phyloP scores from a whole-genome alignment of 495 filamentous ascomycete genomes.

The Neurospora sp. region DNA sequence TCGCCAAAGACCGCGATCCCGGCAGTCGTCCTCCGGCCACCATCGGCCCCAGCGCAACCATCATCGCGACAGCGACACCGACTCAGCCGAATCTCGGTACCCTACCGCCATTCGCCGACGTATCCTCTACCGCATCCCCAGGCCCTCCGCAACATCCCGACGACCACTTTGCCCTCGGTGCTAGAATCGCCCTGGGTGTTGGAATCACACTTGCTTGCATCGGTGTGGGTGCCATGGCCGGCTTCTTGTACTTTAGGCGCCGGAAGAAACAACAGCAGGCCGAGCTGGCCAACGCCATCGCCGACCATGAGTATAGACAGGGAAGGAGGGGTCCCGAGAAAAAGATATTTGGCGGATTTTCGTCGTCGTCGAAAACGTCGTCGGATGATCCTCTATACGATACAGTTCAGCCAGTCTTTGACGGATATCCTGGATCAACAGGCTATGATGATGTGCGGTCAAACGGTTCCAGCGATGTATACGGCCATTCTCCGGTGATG shows the following conservation, averaged over 20 bases:
- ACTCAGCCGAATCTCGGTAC: background rate
- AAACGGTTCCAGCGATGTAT: slow-evolving; percentile 5
- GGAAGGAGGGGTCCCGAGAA: slow-evolving; percentile 15
- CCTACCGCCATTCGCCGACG: background rate
- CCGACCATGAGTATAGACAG: slow-evolving; percentile 12
- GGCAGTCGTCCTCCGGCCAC: slow-evolving; percentile 5
- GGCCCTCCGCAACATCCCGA: background rate
- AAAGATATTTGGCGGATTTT: slow-evolving; percentile 1
- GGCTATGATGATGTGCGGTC: slow-evolving; percentile 26
- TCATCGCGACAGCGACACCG: background rate
- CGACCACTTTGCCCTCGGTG: slow-evolving; percentile 15
- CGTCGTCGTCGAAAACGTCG: slow-evolving; percentile 12
- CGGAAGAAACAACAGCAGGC: slow-evolving; percentile 11
- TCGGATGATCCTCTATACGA: slow-evolving; percentile 20
- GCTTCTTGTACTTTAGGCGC: slow-evolving; percentile 19
- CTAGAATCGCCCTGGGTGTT: slow-evolving; percentile 17
- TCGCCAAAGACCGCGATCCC: background rate
- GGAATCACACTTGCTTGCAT: slow-evolving; percentile 14
- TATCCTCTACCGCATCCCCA: background rate
- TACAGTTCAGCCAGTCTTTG: slow-evolving; percentile 18
- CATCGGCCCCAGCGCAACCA: slow-evolving; percentile 3
- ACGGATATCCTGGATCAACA: slow-evolving; percentile 24
- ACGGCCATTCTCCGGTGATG: slow-evolving; percentile 14
- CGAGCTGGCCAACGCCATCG: slow-evolving; percentile 9
- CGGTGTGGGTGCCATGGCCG: slow-evolving; percentile 18